Evolutionary conservation across 2,329 filamentous ascomycete genomes (phyloP).

Genomic region (Fusarium coffeatum): DNA sequence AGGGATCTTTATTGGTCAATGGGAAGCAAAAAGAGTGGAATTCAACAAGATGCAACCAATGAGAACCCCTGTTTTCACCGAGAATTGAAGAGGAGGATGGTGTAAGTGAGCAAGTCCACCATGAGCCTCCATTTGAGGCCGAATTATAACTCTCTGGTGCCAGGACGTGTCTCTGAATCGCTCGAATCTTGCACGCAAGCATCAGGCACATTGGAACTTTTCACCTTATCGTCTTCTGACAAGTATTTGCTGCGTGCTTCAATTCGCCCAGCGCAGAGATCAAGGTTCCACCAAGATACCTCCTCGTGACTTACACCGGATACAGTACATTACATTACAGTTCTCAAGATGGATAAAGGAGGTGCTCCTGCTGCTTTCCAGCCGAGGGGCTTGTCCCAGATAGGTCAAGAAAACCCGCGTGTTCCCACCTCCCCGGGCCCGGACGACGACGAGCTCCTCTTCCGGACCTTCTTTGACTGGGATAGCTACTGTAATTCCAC

Average conservation of each 20-base stretch:
- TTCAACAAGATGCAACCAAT: constrained; percentile 44
- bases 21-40: constrained; percentile 22
- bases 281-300: constrained; percentile 57
- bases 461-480: constrained; percentile 55
- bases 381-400: constrained; percentile 51
- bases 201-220: constrained; percentile 55
- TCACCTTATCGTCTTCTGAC: constrained; percentile 55
- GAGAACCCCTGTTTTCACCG: constrained; percentile 33
- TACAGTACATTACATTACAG: constrained; percentile 40
- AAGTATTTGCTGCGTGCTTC: constrained; percentile 52
- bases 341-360: constrained; percentile 54
- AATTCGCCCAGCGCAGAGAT: constrained; percentile 52
- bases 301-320: constrained; percentile 55
- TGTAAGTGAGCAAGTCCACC: constrained; percentile 54
- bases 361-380: constrained; percentile 35
- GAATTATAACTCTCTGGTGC: constrained; percentile 56
- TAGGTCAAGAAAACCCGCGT: constrained; percentile 53
- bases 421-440: constrained; percentile 51
- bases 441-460: constrained; percentile 51
- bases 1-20: constrained; percentile 47
- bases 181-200: constrained; percentile 55
- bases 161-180: constrained; percentile 54
- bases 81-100: constrained; percentile 44
- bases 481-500: constrained; percentile 51
- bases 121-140: constrained; percentile 52